Evolutionary conservation across 805 yeast genomes (phyloP).

Genomic region (Nakazawaea pomicola): DNA sequence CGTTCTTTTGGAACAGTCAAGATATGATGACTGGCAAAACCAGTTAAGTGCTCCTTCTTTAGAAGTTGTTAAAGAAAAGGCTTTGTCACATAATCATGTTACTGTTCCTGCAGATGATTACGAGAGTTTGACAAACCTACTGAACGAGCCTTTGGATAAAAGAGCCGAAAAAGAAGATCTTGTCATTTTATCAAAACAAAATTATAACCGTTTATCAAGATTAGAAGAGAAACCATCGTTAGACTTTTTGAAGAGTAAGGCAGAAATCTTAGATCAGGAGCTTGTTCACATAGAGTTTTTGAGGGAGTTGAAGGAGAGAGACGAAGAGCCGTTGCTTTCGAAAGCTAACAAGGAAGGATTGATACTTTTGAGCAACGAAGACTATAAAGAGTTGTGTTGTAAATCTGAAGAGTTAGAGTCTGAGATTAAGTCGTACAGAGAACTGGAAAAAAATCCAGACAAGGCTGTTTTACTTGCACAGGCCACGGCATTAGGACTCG

Average conservation of each 20-base stretch:
- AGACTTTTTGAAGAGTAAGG: conserved; percentile 16
- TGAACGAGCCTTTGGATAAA: conserved; percentile 12
- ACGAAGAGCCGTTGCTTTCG: conserved; percentile 13
- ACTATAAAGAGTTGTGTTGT: not conserved
- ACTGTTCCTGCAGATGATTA: conserved; percentile 6
- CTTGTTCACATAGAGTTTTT: conserved; percentile 3
- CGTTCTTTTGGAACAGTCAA: conserved; percentile 13
- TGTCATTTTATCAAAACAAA: conserved; percentile 2
- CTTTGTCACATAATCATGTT: conserved; percentile 17
- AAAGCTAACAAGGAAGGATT: conserved; percentile 7
- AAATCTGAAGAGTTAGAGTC: not conserved
- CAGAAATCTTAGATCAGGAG: conserved; percentile 5
- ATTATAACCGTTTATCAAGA: not conserved
- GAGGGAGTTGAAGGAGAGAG: conserved; percentile 18
- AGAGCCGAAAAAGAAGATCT: conserved; percentile 4
- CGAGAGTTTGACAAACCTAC: conserved; percentile 9
- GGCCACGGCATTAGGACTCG: conserved; percentile 8
- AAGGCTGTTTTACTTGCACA: not conserved
- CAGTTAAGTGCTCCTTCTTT: conserved; percentile 26
- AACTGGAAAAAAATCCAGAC: not conserved
- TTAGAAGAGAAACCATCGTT: conserved; percentile 13
- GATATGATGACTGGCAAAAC: conserved; percentile 21
- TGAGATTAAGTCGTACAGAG: conserved; percentile 2
- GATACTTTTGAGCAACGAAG: conserved; percentile 4
- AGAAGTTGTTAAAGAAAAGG: conserved; percentile 25